These are phyloP conservation scores for Oxyria digyna DNA, from an alignment of 148 eudicot genomes.

Conservation along the genomic window DNA sequence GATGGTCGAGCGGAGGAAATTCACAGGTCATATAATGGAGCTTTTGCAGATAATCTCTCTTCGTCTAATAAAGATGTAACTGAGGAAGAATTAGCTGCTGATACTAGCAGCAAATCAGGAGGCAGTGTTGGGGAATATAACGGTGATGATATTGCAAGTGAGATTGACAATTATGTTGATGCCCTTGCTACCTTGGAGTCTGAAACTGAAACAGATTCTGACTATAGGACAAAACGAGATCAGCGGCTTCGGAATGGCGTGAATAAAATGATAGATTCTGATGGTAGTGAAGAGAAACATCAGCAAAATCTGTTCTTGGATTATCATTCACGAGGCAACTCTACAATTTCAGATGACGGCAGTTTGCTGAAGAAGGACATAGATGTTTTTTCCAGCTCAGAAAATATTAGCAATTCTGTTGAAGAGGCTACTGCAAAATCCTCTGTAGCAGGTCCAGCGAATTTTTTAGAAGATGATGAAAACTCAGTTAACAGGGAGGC, in stretches of 20 bases:
- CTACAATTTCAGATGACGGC: constrained; percentile 43
- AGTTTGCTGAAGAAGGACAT: constrained; percentile 26
- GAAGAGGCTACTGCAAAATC: constrained; percentile 18
- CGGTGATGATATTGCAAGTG: constrained; percentile 73
- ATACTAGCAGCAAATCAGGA: constrained; percentile 31
- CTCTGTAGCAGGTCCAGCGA: constrained; percentile 19
- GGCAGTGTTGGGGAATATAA: constrained; percentile 24
- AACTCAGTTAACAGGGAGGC: constrained; percentile 17
- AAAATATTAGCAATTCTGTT: constrained; percentile 30
- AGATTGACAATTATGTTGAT: constrained; percentile 67
- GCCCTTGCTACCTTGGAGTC: constrained; percentile 78
- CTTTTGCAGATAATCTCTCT: constrained; percentile 16
- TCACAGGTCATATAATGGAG: constrained; percentile 11
- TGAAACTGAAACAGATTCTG: constrained; percentile 71
- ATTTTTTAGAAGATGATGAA: constrained; percentile 19
- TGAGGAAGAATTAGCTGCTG: constrained; percentile 29
- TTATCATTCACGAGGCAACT: constrained; percentile 57
- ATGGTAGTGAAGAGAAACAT: constrained; percentile 39
- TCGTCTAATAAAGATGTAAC: constrained; percentile 17
- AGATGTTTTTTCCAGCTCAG: constrained; percentile 37
- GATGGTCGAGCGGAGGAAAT: constrained; percentile 14
- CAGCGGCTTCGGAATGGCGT: constrained; percentile 14
- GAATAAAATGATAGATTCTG: constrained; percentile 30
- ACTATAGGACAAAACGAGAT: constrained; percentile 28
- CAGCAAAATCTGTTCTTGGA: constrained; percentile 30